phyloP scores from a whole-genome alignment of 2,329 filamentous ascomycete genomes.

The Hymenoscyphus fraxineus region DNA sequence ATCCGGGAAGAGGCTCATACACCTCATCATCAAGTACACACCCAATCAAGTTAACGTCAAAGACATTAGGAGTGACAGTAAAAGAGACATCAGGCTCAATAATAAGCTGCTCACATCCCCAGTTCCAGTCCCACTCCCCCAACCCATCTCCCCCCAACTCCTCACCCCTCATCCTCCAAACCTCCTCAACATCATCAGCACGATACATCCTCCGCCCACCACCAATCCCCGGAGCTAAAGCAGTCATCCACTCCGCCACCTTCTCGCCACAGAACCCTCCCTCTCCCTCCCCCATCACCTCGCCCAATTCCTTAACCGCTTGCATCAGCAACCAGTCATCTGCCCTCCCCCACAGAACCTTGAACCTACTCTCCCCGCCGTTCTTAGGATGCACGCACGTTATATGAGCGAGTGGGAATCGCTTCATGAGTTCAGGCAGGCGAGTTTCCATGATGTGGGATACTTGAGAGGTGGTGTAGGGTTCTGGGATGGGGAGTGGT shows the following conservation, averaged over 20 bases:
- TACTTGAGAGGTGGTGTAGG: neutral
- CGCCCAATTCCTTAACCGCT: neutral
- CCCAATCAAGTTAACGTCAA: neutral
- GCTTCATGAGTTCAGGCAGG: neutral
- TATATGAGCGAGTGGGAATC: neutral
- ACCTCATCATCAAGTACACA: neutral
- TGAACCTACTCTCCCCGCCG: neutral
- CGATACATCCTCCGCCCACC: neutral
- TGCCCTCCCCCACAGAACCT: neutral
- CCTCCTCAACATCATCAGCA: neutral
- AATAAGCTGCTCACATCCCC: too few species aligned
- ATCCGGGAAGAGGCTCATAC: neutral
- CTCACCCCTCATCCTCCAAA: neutral
- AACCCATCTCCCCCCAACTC: neutral
- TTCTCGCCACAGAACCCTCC: neutral
- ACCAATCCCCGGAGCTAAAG: neutral
- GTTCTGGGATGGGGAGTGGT: neutral
- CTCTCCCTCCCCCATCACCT: too few species aligned
- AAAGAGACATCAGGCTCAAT: too few species aligned
- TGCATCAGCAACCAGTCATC: neutral
- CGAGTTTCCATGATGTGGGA: neutral
- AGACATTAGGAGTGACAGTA: too few species aligned
- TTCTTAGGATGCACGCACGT: neutral
- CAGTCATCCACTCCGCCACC: neutral
- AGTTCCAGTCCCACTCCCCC: neutral